These are phyloP conservation scores for Pseudozyma flocculosa DNA, from an alignment of 1,284 basidiomycete species.

Conservation along the genomic window DNA sequence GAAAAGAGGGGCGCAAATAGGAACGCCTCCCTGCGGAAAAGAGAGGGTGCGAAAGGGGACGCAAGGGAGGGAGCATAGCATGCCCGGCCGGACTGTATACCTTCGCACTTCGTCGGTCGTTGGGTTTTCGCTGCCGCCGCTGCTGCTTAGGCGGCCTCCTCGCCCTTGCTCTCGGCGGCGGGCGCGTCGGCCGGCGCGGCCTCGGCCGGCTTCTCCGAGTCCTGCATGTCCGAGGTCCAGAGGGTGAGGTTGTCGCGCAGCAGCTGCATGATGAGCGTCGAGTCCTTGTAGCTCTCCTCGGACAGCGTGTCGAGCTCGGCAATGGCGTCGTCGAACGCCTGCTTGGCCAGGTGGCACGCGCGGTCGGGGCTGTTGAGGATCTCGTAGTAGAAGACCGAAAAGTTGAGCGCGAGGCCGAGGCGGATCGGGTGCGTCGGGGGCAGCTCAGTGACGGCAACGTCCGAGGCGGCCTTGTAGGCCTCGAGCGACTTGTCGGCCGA, in stretches of 20 bases:
- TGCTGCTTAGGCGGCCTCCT: constrained; percentile 54
- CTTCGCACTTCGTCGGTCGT: too few relatives aligned
- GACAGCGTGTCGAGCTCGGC: constrained; percentile 99
- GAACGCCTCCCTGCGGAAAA: too few relatives aligned
- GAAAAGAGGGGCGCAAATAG: too few relatives aligned
- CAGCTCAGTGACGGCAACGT: constrained; percentile 95
- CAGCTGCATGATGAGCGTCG: constrained; percentile 96
- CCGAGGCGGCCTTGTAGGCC: constrained; percentile 98
- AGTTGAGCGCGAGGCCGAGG: constrained; percentile 97
- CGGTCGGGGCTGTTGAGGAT: constrained; percentile 99
- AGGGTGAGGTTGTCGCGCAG: constrained; percentile 94
- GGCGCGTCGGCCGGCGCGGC: constrained; percentile 46
- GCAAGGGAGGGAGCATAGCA: too few relatives aligned
- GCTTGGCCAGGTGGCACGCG: constrained; percentile 98
- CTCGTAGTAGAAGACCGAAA: constrained; percentile 99
- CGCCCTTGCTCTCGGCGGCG: constrained; percentile 53
- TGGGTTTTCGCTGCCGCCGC: too few relatives aligned
- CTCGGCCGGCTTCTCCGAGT: constrained; percentile 58
- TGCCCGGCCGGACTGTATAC: too few relatives aligned
- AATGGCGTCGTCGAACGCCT: constrained; percentile 99
- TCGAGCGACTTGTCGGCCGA: constrained; percentile 97
- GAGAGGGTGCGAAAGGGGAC: too few relatives aligned
- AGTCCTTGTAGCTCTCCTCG: constrained; percentile 95
- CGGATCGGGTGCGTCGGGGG: constrained; percentile 99
- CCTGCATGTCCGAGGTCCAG: constrained; percentile 92